phyloP scores from a whole-genome alignment of 140 eudicot genomes.

The Stevia rebaudiana region DNA sequence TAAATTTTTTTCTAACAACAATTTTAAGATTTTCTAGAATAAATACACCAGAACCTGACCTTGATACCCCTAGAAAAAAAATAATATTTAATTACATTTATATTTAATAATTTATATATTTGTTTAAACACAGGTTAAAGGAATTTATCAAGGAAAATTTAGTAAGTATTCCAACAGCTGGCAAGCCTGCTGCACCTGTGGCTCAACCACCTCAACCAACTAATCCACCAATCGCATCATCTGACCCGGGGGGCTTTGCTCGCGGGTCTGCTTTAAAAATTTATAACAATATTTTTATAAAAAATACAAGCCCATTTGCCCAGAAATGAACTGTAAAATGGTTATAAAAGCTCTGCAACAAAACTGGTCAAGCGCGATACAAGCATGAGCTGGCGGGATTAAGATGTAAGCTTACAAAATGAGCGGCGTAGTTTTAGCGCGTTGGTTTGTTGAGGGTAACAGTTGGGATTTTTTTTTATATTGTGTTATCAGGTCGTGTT shows the following conservation, averaged over 20 bases:
- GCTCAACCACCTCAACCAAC: slow-evolving; percentile 52
- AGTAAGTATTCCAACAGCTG: slow-evolving; percentile 55
- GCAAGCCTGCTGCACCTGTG: slow-evolving; percentile 37
- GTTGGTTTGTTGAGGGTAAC: slow-evolving; percentile 33
- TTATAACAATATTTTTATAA: neutral
- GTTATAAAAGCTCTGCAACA: slow-evolving; percentile 28
- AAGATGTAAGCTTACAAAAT: slow-evolving; percentile 28
- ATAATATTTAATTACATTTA: too few relatives aligned
- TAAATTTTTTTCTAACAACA: too few relatives aligned
- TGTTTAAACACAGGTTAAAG: slow-evolving; percentile 85
- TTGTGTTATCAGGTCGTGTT: slow-evolving; percentile 35
- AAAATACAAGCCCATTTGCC: slow-evolving; percentile 17
- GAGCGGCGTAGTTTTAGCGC: slow-evolving; percentile 40
- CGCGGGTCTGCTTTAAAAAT: slow-evolving; percentile 76
- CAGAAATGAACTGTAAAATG: slow-evolving; percentile 27
- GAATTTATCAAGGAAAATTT: slow-evolving; percentile 88
- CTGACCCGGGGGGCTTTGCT: slow-evolving; percentile 99
- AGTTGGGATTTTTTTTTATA: slow-evolving; percentile 23
- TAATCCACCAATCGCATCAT: slow-evolving; percentile 38
- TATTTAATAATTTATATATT: too few relatives aligned
- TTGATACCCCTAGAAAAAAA: too few relatives aligned
- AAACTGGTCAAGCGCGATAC: slow-evolving; percentile 15
- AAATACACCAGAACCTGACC: too few relatives aligned
- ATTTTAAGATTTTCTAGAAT: too few relatives aligned
- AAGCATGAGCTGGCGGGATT: slow-evolving; percentile 62